Conservation (phyloP, 2,329 filamentous ascomycete species). For the Fusarium setosum region DNA sequence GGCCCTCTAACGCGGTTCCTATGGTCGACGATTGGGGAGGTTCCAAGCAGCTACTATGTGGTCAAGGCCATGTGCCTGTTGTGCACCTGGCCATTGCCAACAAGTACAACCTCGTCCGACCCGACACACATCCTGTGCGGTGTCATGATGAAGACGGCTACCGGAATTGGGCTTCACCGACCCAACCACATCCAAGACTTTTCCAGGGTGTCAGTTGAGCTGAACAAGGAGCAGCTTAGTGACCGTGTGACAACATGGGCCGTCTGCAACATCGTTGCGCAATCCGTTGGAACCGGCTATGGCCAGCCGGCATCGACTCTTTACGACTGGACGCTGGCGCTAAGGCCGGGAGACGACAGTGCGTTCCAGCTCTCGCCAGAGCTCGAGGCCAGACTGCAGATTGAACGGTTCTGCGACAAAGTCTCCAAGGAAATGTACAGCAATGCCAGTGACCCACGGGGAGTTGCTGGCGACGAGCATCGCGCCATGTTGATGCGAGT, state of each 20-base stretch:
- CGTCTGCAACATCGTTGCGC: slow-evolving; percentile 85
- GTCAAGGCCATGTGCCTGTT: slow-evolving; percentile 84
- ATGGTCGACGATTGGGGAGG: slow-evolving; percentile 81
- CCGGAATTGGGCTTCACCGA: slow-evolving; percentile 83
- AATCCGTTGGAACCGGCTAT: slow-evolving; percentile 85
- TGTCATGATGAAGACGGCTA: slow-evolving; percentile 88
- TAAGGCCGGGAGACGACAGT: slow-evolving; percentile 68
- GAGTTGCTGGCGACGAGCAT: slow-evolving; percentile 75
- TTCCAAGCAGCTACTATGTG: slow-evolving; percentile 82
- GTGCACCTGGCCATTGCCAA: slow-evolving; percentile 85
- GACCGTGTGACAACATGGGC: slow-evolving; percentile 86
- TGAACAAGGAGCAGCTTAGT: slow-evolving; percentile 82
- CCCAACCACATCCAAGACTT: slow-evolving; percentile 88
- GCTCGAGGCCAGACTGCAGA: slow-evolving; percentile 74
- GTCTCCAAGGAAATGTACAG: slow-evolving; percentile 84
- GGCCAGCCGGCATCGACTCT: slow-evolving; percentile 83
- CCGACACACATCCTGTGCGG: slow-evolving; percentile 85
- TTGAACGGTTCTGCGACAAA: slow-evolving; percentile 81
- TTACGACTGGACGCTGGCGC: slow-evolving; percentile 79
- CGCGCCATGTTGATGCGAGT: slow-evolving; percentile 74
- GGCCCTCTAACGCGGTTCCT: slow-evolving; percentile 76
- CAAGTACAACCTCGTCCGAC: slow-evolving; percentile 83
- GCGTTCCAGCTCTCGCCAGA: slow-evolving; percentile 70
- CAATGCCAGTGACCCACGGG: slow-evolving; percentile 78
- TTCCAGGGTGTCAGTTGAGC: slow-evolving; percentile 77